phyloP scores from a whole-genome alignment of 495 filamentous ascomycete species.

The Penicillium egyptiacum region DNA sequence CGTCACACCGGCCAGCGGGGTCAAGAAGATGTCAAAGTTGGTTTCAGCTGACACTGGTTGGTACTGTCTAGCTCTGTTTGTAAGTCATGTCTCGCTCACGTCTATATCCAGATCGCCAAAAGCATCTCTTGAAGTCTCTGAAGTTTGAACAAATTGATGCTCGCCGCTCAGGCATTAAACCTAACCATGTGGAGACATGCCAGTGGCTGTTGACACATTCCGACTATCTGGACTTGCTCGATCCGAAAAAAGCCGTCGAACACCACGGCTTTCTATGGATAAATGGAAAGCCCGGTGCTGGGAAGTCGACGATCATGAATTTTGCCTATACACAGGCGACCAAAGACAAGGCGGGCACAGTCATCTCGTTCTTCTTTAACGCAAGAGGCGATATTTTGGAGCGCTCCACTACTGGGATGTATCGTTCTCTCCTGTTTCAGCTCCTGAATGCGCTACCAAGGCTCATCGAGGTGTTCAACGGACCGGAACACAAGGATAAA shows the following conservation, averaged over 20 bases:
- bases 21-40: too few species aligned
- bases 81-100: too few species aligned
- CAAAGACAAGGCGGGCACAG: conserved; percentile 14
- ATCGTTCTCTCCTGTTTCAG: conserved; percentile 49
- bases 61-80: too few species aligned
- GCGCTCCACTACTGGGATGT: conserved; percentile 54
- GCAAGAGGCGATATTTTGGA: conserved; percentile 49
- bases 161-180: conserved; percentile 27
- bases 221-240: conserved; percentile 51
- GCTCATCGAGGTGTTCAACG: conserved; percentile 18
- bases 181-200: conserved; percentile 42
- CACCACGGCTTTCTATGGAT: conserved; percentile 59
- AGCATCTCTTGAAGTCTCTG: conserved; percentile 26
- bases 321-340: conserved; percentile 29
- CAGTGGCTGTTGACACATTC: conserved; percentile 46
- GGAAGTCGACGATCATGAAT: conserved; percentile 58
- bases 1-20: too few species aligned
- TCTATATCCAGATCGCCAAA: neutral
- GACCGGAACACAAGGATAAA: too few species aligned
- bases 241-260: conserved; percentile 29
- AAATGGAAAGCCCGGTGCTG: conserved; percentile 55
- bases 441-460: conserved; percentile 32
- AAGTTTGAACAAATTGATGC: conserved; percentile 33
- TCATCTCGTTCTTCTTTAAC: conserved; percentile 54
- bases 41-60: too few species aligned